Conservation (phyloP, 2,329 filamentous ascomycete species). For the Exutisphaerella laricina region DNA sequence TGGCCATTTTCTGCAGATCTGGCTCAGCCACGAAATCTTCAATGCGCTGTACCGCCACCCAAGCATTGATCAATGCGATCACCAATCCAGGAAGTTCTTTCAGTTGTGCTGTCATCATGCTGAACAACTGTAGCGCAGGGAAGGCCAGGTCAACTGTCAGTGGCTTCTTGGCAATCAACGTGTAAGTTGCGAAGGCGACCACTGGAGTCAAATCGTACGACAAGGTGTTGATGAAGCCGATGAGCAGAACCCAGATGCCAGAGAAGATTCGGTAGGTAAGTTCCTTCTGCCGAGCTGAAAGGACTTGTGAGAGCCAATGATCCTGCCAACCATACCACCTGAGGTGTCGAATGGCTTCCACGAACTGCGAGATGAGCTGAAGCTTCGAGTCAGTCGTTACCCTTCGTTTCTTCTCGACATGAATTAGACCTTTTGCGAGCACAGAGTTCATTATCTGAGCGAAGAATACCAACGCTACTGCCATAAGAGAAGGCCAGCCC, state of each 20-base stretch:
- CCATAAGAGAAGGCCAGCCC: constrained; percentile 70
- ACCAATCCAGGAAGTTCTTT: constrained; percentile 70
- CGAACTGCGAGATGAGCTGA: constrained; percentile 76
- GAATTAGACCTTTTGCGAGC: constrained; percentile 61
- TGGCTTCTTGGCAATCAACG: constrained; percentile 60
- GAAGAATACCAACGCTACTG: constrained; percentile 54
- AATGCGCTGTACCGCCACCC: constrained; percentile 74
- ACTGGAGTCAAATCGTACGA: constrained; percentile 73
- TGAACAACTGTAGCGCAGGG: constrained; percentile 75
- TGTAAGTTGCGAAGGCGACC: constrained; percentile 76
- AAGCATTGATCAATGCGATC: constrained; percentile 71
- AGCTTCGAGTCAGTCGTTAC: constrained; percentile 70
- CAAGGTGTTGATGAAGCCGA: constrained; percentile 64
- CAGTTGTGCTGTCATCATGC: constrained; percentile 66
- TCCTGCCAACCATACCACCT: constrained; percentile 80
- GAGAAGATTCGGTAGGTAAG: constrained; percentile 60
- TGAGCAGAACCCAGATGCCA: constrained; percentile 56
- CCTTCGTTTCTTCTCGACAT: constrained; percentile 65
- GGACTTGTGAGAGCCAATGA: constrained; percentile 64
- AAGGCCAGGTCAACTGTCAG: constrained; percentile 79
- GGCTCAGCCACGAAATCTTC: constrained; percentile 83
- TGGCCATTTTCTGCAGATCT: constrained; percentile 51
- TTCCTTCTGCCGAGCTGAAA: constrained; percentile 63
- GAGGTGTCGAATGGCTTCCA: constrained; percentile 76
- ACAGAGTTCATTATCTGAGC: constrained; percentile 65